Conservation (phyloP, 305 asterid genomes). For the Salvia sclarea region DNA sequence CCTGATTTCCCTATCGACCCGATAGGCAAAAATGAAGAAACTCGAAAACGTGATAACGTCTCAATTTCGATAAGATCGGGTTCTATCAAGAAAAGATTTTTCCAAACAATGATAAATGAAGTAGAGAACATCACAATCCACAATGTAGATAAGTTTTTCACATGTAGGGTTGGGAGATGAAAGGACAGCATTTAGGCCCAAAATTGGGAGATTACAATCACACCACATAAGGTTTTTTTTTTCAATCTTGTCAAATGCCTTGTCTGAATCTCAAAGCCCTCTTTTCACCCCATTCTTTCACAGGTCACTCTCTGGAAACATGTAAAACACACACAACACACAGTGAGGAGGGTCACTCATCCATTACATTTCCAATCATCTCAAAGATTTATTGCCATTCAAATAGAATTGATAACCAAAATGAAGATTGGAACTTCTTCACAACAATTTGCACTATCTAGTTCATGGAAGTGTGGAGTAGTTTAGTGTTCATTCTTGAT, state of each 20-base stretch:
- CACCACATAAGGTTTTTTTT: background rate
- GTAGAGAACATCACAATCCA: background rate
- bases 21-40: background rate
- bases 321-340: constrained; percentile 8
- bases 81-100: background rate
- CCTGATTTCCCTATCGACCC: background rate
- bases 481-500: constrained; percentile 1
- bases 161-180: constrained; percentile 11
- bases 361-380: constrained; percentile 3
- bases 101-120: background rate
- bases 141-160: constrained; percentile 15
- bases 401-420: background rate
- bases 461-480: background rate
- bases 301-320: constrained; percentile 16
- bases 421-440: background rate
- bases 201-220: background rate
- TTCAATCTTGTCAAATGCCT: constrained; percentile 8
- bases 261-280: constrained; percentile 7
- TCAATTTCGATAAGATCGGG: background rate
- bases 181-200: background rate
- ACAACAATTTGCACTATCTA: background rate
- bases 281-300: background rate
- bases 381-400: background rate
- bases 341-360: constrained; percentile 20
- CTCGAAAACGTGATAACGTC: too few relatives aligned